Evolutionary conservation across 1,284 basidiomycete species (phyloP), one percentile per base, ranked within the genome.

Genomic region (Heterobasidion irregulare): DNA sequence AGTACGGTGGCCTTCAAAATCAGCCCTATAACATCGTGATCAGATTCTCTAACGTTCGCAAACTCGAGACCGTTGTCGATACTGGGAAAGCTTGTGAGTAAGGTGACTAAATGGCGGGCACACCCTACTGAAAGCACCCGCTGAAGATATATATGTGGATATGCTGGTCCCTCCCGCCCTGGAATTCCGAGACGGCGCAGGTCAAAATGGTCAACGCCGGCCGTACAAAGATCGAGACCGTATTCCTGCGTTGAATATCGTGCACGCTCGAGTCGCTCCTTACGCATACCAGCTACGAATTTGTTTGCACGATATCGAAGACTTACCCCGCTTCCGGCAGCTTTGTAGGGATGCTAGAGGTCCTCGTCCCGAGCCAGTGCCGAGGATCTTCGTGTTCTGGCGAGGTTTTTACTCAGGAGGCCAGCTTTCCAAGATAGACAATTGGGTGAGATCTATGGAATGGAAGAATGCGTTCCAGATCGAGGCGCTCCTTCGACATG

Each of bases 381-480:
- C 41, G 6, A 47, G 83, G 46, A 47, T 83, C 46, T 74, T 79
- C 18, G 76, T 80, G 6, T 62, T 67, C 33, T 59, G 68, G 13
- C 69, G 67, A 52, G 67, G 64, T 0, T 80, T 85, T 55, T 86
- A 82, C 61, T 61, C 65, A 0, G 58, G 58, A 9, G 75, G 69
- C 57, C 66, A 66, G 15, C 69, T 88, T 1, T 66, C 71, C 55
- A 67, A 66, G 32, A 62, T 84, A 9, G 68, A 71, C 12, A 62
- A 59, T 12, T 72, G 73, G 63, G 61, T 83, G 43, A 62, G 66
- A 18, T 65, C 65, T 8, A 70, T 79, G 47, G 66, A 61, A 13
- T 86, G 84, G 82, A 64, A 70, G 13, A 72, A 83, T 44, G 80
- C 80, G 1, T 88, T 87, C 62, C 86, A 89, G 63, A 67, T 87